These are phyloP conservation scores for Dalbergia cultrata DNA, from an alignment of 306 rosid genomes.

Conservation along the genomic window DNA sequence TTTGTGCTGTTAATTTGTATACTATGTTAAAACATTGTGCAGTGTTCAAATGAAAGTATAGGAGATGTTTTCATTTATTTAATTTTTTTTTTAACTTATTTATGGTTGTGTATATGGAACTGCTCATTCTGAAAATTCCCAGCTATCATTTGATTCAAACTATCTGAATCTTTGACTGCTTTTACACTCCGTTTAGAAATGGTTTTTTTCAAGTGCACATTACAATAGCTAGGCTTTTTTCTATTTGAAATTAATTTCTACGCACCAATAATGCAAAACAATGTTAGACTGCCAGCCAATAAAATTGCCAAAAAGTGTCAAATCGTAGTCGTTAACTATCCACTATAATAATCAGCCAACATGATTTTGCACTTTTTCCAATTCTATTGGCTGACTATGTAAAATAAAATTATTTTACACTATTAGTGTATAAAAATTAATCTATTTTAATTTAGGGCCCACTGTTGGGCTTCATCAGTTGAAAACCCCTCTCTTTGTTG, in stretches of 20 bases:
- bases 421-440: too few relatives aligned
- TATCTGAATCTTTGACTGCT: constrained; percentile 2
- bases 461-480: constrained; percentile 19
- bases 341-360: too few relatives aligned
- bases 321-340: too few relatives aligned
- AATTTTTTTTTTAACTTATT: background rate
- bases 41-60: background rate
- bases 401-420: too few relatives aligned
- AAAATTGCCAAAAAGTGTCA: too few relatives aligned
- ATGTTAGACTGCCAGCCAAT: too few relatives aligned
- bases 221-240: background rate
- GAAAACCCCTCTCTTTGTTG: constrained; percentile 6
- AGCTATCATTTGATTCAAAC: constrained; percentile 33
- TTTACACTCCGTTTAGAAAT: background rate
- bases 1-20: background rate
- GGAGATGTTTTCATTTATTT: background rate
- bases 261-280: too few relatives aligned
- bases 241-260: too few relatives aligned
- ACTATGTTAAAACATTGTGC: background rate
- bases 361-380: too few relatives aligned
- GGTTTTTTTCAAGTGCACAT: background rate
- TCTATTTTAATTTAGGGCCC: background rate
- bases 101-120: background rate
- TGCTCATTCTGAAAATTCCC: constrained; percentile 31
- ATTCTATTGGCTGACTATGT: too few relatives aligned